These are phyloP conservation scores for Colletotrichum sp. DNA, from an alignment of 2,329 filamentous ascomycete species.

Conservation along the genomic window DNA sequence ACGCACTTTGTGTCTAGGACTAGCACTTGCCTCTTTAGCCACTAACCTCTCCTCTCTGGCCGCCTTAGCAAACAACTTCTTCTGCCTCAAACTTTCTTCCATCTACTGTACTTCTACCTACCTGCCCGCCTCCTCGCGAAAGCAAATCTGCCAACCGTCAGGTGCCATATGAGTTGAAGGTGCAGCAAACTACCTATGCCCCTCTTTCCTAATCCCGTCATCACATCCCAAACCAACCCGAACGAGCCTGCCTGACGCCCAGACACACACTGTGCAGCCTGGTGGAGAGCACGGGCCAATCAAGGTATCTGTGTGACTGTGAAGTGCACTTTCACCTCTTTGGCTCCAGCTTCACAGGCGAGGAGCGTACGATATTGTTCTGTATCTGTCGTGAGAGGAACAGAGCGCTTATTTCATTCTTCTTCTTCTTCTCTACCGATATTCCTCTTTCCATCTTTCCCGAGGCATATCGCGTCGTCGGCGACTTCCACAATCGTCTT, in stretches of 20 bases:
- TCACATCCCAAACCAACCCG: constrained; percentile 4
- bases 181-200: neutral
- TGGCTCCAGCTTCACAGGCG: neutral
- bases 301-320: neutral
- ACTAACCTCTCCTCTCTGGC: neutral
- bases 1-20: neutral
- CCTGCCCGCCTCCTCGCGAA: neutral
- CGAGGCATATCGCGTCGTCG: neutral
- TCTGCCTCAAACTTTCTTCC: neutral
- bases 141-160: neutral
- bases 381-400: neutral
- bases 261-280: constrained; percentile 18
- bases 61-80: neutral
- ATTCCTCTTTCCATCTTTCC: neutral
- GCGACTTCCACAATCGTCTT: neutral
- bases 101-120: neutral
- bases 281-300: constrained; percentile 1
- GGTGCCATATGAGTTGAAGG: neutral
- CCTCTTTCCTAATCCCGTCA: constrained; percentile 20
- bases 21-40: neutral
- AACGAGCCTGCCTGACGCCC: neutral
- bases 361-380: neutral
- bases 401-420: neutral
- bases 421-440: neutral
- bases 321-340: neutral